Percentiles rank a stretch among this genome's conserved stretches.
These are phyloP conservation scores for Podaxis mareebaensis DNA, from an alignment of 768 basidiomycete genomes.

Conservation along the genomic window DNA sequence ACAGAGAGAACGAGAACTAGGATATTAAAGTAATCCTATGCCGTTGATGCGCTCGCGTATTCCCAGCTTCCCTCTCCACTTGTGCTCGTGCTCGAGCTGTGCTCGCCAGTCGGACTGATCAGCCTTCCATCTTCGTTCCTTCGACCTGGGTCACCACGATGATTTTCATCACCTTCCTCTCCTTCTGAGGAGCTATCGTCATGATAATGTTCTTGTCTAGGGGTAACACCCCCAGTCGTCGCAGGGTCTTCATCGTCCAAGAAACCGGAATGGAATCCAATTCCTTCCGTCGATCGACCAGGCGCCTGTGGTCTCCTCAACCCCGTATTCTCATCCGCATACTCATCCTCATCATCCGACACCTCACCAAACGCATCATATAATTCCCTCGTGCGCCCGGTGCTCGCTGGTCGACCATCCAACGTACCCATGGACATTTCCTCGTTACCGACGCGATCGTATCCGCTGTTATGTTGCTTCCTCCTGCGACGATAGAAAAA, in stretches of 20 bases:
- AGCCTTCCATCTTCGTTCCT: slow-evolving; percentile 12
- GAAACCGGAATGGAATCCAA: slow-evolving; percentile 78
- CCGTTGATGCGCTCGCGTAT: slow-evolving; percentile 47
- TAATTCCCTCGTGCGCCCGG: slow-evolving; percentile 75
- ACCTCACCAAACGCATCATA: slow-evolving; percentile 96
- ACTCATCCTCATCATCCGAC: slow-evolving; percentile 80
- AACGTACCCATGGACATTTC: slow-evolving; percentile 80
- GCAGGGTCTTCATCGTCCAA: slow-evolving; percentile 73
- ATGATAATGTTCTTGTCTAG: slow-evolving; percentile 33
- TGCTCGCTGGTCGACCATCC: slow-evolving; percentile 36
- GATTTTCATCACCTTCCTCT: slow-evolving; percentile 2
- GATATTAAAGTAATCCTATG: slow-evolving; percentile 7
- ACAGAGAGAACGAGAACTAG: background rate
- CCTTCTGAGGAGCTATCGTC: slow-evolving; percentile 37
- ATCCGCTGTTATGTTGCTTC: slow-evolving; percentile 41
- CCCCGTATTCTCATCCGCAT: slow-evolving; percentile 71
- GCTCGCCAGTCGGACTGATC: slow-evolving; percentile 20
- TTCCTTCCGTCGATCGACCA: slow-evolving; percentile 34
- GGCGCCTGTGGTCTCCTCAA: slow-evolving; percentile 40
- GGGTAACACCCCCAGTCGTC: slow-evolving; percentile 32
- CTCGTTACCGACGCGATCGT: slow-evolving; percentile 62
- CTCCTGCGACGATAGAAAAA: slow-evolving; percentile 81
- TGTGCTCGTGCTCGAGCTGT: slow-evolving; percentile 37
- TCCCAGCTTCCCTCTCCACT: slow-evolving; percentile 78
- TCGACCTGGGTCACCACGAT: background rate